Conservation (phyloP, 1,284 basidiomycete species). For the Microbotryomycetes sp. region DNA sequence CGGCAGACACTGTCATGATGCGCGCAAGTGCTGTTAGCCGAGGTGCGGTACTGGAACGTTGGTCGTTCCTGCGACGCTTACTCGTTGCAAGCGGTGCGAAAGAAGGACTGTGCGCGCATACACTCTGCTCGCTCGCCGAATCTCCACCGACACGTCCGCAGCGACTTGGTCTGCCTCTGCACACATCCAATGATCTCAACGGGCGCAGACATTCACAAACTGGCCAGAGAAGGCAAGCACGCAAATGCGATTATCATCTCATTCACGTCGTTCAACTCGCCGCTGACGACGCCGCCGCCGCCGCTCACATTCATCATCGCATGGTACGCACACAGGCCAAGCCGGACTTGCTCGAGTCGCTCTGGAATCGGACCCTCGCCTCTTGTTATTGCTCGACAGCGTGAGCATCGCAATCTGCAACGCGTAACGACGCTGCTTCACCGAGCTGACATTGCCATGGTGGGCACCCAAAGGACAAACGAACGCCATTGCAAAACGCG, state of each 20-base stretch:
- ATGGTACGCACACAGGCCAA: not conserved
- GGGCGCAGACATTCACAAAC: not conserved
- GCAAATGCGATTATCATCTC: not conserved
- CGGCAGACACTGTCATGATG: not conserved
- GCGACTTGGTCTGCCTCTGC: no score
- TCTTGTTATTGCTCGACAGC: not conserved
- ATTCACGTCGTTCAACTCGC: not conserved
- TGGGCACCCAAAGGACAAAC: constrained; percentile 57
- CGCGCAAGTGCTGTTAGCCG: not conserved
- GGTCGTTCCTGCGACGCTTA: no score
- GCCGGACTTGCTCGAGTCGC: not conserved
- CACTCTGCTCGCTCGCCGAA: not conserved
- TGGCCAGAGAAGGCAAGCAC: not conserved
- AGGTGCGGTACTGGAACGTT: not conserved
- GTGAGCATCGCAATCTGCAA: not conserved
- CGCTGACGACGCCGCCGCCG: not conserved
- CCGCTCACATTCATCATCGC: not conserved
- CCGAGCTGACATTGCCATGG: no score
- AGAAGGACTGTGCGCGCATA: not conserved
- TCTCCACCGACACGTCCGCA: no score
- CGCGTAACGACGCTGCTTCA: no score
- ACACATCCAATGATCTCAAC: not conserved
- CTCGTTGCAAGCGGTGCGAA: not conserved
- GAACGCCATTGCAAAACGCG: constrained; percentile 85
- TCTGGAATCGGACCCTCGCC: not conserved